Percentiles rank a stretch among this genome's conserved stretches.
phyloP scores from a whole-genome alignment of 2,329 filamentous ascomycete genomes.

The Microcyclospora tardicrescens region DNA sequence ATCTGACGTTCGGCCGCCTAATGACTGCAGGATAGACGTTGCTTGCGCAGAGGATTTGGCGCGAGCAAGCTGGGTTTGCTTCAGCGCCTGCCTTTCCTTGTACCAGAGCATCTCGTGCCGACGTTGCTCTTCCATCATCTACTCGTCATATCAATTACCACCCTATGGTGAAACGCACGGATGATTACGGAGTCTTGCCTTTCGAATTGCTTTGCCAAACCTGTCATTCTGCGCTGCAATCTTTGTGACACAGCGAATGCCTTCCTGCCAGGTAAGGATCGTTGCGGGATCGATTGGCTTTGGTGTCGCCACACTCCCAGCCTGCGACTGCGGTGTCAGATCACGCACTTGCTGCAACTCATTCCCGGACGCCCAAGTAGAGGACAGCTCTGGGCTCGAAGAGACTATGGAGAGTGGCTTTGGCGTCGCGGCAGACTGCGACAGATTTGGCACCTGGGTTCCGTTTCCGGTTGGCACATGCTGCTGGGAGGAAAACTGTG shows the following conservation, averaged over 20 bases:
- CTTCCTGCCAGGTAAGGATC: conserved; percentile 37
- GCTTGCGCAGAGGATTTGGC: conserved; percentile 17
- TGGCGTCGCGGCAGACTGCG: not conserved
- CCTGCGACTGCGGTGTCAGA: too few relatives aligned
- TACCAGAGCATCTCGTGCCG: conserved; percentile 49
- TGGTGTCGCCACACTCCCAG: conserved; percentile 3
- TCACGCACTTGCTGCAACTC: too few relatives aligned
- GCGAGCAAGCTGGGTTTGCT: conserved; percentile 19
- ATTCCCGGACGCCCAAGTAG: not conserved
- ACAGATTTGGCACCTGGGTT: not conserved
- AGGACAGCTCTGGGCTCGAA: not conserved
- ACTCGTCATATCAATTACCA: not conserved
- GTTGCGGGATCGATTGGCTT: conserved; percentile 32
- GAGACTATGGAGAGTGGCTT: too few relatives aligned
- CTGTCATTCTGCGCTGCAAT: conserved; percentile 31
- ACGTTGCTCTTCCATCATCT: conserved; percentile 51
- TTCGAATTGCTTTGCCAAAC: conserved; percentile 28
- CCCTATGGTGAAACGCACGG: not conserved
- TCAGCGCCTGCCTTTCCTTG: conserved; percentile 20
- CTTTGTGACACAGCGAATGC: conserved; percentile 35
- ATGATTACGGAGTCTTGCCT: conserved; percentile 17
- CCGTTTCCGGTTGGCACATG: not conserved
- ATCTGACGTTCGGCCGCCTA: conserved; percentile 6
- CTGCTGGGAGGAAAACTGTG: conserved; percentile 11
- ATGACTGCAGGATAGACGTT: conserved; percentile 19